Percentiles rank a stretch among this genome's conserved stretches.
phyloP scores from a whole-genome alignment of 2,329 filamentous ascomycete genomes.

The Colletotrichum somersetense region DNA sequence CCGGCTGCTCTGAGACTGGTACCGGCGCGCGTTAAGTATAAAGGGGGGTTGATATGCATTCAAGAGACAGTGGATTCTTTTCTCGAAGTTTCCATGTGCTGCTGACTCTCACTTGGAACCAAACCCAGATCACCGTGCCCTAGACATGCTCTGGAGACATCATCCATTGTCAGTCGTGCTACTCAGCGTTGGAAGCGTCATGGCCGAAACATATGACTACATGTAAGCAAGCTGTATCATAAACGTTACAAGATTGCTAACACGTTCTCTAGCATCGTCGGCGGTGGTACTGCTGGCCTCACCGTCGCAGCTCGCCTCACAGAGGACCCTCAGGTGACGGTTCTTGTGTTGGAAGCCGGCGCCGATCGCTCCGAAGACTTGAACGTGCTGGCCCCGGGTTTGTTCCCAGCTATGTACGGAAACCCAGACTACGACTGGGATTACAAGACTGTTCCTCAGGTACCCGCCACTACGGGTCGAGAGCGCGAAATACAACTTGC shows the following conservation, averaged over 20 bases:
- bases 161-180: not conserved
- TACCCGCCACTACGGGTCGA: not conserved
- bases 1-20: not conserved
- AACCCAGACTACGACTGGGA: conserved; percentile 44
- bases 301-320: conserved; percentile 62
- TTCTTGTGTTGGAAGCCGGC: conserved; percentile 42
- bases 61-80: too few relatives aligned
- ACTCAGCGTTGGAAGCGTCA: not conserved
- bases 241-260: not conserved
- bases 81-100: too few relatives aligned
- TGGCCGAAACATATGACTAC: conserved; percentile 32
- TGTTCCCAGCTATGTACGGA: conserved; percentile 43
- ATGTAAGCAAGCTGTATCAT: conserved; percentile 1
- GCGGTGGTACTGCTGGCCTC: conserved; percentile 68
- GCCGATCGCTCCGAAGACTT: conserved; percentile 39
- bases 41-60: not conserved
- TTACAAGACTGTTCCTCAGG: conserved; percentile 45
- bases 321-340: conserved; percentile 45
- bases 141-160: not conserved
- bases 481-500: not conserved
- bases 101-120: not conserved
- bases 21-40: not conserved
- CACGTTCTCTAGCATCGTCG: conserved; percentile 59
- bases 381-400: conserved; percentile 40
- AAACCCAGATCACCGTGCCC: not conserved